Conservation (phyloP, 1,139 yeast species). For the Kodamaea arcana region DNA sequence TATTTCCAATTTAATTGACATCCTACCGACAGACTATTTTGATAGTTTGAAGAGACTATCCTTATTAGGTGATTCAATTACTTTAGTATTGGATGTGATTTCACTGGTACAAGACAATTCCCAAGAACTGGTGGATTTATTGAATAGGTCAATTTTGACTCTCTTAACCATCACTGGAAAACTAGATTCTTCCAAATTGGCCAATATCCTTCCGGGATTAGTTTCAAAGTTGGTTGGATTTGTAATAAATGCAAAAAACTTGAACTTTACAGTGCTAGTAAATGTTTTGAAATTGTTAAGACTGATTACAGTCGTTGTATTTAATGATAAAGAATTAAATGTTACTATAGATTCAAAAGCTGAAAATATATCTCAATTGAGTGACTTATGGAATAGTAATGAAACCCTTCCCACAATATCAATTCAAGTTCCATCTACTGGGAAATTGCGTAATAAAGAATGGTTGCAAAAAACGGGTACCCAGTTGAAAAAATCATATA, state of each 20-base stretch:
- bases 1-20: constrained; percentile 14
- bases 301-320: constrained; percentile 22
- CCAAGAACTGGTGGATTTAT: constrained; percentile 18
- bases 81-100: constrained; percentile 19
- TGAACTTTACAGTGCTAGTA: constrained; percentile 24
- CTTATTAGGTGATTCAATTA: constrained; percentile 26
- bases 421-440: constrained; percentile 3
- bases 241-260: constrained; percentile 17
- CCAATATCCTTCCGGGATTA: constrained; percentile 40
- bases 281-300: constrained; percentile 21
- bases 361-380: neutral
- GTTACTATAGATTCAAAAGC: neutral
- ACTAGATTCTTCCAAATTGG: constrained; percentile 27
- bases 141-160: constrained; percentile 10
- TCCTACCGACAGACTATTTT: constrained; percentile 23
- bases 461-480: constrained; percentile 66
- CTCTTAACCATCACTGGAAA: constrained; percentile 14
- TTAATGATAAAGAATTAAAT: constrained; percentile 20
- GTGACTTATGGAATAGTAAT: neutral
- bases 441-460: constrained; percentile 42
- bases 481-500: constrained; percentile 51
- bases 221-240: constrained; percentile 32
- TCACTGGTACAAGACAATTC: constrained; percentile 8
- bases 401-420: neutral
- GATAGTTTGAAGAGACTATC: constrained; percentile 17